Conservation (phyloP, 345 rosid species). For the Hibiscus trionum region DNA sequence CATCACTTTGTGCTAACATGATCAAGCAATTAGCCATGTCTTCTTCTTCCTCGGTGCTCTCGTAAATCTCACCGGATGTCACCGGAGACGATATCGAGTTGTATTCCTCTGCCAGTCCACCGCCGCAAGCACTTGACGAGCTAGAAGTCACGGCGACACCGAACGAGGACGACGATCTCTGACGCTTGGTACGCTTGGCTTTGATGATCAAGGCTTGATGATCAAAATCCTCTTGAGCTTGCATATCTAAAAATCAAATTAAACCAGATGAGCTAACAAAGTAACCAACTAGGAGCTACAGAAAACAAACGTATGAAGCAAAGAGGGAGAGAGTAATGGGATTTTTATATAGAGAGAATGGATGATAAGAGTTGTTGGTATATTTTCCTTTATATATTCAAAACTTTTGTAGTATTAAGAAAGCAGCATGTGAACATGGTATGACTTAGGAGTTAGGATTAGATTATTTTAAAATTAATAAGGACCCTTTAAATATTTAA, state of each 20-base stretch:
- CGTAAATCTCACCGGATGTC: conserved; percentile 22
- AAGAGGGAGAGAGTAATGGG: conserved; percentile 33
- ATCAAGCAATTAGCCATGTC: conserved; percentile 93
- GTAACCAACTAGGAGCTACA: conserved; percentile 12
- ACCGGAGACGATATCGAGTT: conserved; percentile 35
- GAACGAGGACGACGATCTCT: conserved; percentile 39
- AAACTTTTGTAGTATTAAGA: neutral
- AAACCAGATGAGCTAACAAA: conserved; percentile 2
- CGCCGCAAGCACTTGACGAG: conserved; percentile 40
- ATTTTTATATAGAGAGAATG: conserved; percentile 30
- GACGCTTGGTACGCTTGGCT: conserved; percentile 84
- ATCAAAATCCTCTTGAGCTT: conserved; percentile 31
- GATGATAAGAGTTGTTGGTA: neutral
- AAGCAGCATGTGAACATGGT: conserved; percentile 17
- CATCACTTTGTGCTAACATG: conserved; percentile 63
- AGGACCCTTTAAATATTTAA: too few species aligned
- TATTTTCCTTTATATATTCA: neutral
- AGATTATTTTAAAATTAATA: too few species aligned
- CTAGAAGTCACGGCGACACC: conserved; percentile 26
- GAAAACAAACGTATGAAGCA: conserved; percentile 20
- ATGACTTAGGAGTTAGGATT: too few species aligned
- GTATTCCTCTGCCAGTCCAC: conserved; percentile 22
- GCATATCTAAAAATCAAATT: conserved; percentile 18
- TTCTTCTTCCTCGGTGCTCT: conserved; percentile 71
- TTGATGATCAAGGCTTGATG: conserved; percentile 34